Evolutionary conservation across 371 early-diverging fungal species (phyloP), one percentile per base, ranked within the genome.

Genomic region (Funneliformis caledonium): DNA sequence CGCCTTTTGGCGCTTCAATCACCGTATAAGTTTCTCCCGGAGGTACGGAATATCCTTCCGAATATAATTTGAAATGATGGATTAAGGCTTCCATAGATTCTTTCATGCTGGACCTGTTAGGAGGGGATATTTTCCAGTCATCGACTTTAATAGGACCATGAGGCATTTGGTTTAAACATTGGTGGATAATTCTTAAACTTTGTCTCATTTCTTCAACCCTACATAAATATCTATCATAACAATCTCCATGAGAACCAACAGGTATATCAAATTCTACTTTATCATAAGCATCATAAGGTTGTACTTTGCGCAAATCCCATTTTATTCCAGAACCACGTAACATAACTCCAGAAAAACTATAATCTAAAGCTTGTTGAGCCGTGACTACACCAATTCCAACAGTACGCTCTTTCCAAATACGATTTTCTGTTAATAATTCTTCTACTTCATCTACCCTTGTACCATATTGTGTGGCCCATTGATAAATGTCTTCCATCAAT

Each of bases 121-220:
- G 99, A 74, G 99, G 97, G n/a, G 94, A 89, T 80, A 98, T 94
- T 93, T 99, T 99, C 93, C 93, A 91, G 86, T 99, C 98, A 77
- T 99, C 98, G n/a, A 97, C 94, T 88, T 94, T 95, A 84, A 96
- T 90, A 50, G 94, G 93, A 47, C 99, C 99, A 61, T 93, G 90
- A 59, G 99, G 99, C 93, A 99, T 98, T 84, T 97, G 88, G 84
- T 97, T 94, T 83, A 97, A 84, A 87, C 97, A 97, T 88, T 99
- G 99, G 78, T 88, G 86, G 83, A 99, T 96, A 82, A 99, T 99
- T 77, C 97, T 92, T 73, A 98, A 87, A 48, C 94, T 93, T 88
- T 99, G 98, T 81, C 99, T 94, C 99, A 99, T 99, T 87, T 99
- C 99, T 88, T 98, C 98, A 82, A 96, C 95, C 88, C 99, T 96